Percentiles rank a stretch among this genome's conserved stretches.
phyloP scores from a whole-genome alignment of 2,329 filamentous ascomycete genomes.

The Cercospora zeae-maydis region DNA sequence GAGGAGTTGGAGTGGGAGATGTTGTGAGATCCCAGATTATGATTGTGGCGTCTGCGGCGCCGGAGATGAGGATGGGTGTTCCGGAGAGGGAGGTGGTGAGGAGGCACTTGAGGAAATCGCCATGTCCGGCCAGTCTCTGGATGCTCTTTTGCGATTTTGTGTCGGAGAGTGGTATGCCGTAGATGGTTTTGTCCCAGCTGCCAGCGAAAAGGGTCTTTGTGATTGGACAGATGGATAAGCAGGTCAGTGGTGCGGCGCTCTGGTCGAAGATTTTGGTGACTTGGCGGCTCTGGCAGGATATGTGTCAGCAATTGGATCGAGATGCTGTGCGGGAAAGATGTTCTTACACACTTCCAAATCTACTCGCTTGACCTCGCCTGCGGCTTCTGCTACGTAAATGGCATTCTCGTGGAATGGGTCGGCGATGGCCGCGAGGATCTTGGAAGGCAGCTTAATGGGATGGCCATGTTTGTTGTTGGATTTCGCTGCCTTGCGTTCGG shows the following conservation, averaged over 20 bases:
- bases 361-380: conserved; percentile 72
- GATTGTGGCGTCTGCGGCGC: conserved; percentile 47
- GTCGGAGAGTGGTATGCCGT: conserved; percentile 57
- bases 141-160: neutral
- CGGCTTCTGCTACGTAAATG: conserved; percentile 83
- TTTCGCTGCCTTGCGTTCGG: conserved; percentile 64
- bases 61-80: conserved; percentile 52
- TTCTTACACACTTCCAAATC: conserved; percentile 67
- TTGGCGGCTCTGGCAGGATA: conserved; percentile 42
- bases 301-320: neutral
- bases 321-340: neutral
- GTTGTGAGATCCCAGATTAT: conserved; percentile 73
- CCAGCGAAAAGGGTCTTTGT: conserved; percentile 69
- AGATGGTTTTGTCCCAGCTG: conserved; percentile 91
- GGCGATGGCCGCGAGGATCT: conserved; percentile 70
- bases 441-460: conserved; percentile 77
- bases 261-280: conserved; percentile 60
- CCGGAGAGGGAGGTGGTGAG: conserved; percentile 59
- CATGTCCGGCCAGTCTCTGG: conserved; percentile 56
- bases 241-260: conserved; percentile 75
- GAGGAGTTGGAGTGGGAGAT: conserved; percentile 51
- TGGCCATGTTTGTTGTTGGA: conserved; percentile 79
- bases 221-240: conserved; percentile 60
- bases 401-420: conserved; percentile 58
- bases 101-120: conserved; percentile 87